phyloP scores from a whole-genome alignment of 352 stramenopile genomes.

The Phytophthora ohioensis region DNA sequence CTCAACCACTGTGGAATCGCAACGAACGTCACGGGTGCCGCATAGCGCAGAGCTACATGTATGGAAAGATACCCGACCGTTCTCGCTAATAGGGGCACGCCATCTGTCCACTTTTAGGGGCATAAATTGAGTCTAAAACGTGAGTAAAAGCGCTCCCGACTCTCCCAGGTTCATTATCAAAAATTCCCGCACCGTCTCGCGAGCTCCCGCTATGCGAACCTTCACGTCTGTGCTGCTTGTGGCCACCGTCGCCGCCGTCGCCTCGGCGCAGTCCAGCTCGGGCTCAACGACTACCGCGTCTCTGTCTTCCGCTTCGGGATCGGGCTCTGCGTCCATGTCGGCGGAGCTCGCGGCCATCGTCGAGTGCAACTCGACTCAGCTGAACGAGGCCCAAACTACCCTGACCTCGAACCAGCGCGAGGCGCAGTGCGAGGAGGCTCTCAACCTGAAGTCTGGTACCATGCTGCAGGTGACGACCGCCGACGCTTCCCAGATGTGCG shows the following conservation, averaged over 20 bases:
- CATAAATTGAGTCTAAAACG: constrained; percentile 5
- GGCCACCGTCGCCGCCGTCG: constrained; percentile 16
- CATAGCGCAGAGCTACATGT: not conserved
- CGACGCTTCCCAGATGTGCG: constrained; percentile 54
- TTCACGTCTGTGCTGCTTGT: constrained; percentile 35
- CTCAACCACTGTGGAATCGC: constrained; percentile 57
- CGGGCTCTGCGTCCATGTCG: constrained; percentile 33
- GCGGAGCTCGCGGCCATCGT: constrained; percentile 49
- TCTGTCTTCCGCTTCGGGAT: constrained; percentile 28
- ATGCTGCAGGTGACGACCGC: constrained; percentile 57
- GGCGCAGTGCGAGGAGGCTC: constrained; percentile 53
- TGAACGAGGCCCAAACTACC: constrained; percentile 45
- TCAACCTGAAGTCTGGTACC: constrained; percentile 38
- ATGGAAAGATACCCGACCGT: not conserved
- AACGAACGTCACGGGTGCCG: constrained; percentile 33
- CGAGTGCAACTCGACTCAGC: constrained; percentile 53
- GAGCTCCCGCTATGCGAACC: constrained; percentile 21
- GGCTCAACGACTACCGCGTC: constrained; percentile 14
- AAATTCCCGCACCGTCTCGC: constrained; percentile 11
- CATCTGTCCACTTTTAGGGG: constrained; percentile 3
- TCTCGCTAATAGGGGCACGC: constrained; percentile 13
- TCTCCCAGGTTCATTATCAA: constrained; percentile 9
- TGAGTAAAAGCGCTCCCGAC: constrained; percentile 17
- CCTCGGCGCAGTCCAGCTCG: constrained; percentile 30
- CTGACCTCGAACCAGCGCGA: constrained; percentile 66